Conservation (phyloP, 257 asterid genomes). For the Solanum sejunctum region DNA sequence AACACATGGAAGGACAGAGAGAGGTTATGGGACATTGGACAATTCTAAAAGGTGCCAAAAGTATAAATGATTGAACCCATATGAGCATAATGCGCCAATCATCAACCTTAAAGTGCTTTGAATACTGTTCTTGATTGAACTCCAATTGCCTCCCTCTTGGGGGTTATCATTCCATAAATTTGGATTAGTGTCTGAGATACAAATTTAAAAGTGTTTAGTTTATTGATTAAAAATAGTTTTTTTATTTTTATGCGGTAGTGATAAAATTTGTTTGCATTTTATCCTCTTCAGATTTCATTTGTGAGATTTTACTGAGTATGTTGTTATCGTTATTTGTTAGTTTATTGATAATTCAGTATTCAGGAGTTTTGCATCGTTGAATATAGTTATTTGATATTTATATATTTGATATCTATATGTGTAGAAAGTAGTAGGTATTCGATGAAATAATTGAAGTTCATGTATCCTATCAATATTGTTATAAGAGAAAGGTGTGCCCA, state of each 20-base stretch:
- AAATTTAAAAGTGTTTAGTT: too few relatives aligned
- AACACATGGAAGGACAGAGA: background rate
- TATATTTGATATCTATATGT: background rate
- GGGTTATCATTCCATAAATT: background rate
- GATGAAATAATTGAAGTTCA: background rate
- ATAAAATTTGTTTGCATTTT: too few relatives aligned
- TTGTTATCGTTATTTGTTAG: too few relatives aligned
- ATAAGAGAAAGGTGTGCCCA: background rate
- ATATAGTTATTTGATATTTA: background rate
- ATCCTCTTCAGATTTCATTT: too few relatives aligned
- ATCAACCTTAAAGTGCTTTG: background rate
- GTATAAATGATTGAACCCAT: background rate
- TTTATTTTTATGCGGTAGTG: too few relatives aligned
- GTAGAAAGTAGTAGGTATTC: background rate
- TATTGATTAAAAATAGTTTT: too few relatives aligned
- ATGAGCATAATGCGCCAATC: slow-evolving; percentile 1
- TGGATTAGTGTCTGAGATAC: background rate
- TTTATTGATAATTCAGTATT: background rate
- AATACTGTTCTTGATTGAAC: background rate
- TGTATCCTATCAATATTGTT: too few relatives aligned
- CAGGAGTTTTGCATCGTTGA: too few relatives aligned
- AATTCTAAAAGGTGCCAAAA: background rate
- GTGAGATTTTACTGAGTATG: too few relatives aligned
- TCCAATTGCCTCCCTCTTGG: background rate
- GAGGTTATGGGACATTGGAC: background rate